A percentile compares a stretch with the other conserved stretches of the same genome.
These are phyloP conservation scores for Mycena epipterygia DNA, from an alignment of 768 basidiomycete species.

Conservation along the genomic window DNA sequence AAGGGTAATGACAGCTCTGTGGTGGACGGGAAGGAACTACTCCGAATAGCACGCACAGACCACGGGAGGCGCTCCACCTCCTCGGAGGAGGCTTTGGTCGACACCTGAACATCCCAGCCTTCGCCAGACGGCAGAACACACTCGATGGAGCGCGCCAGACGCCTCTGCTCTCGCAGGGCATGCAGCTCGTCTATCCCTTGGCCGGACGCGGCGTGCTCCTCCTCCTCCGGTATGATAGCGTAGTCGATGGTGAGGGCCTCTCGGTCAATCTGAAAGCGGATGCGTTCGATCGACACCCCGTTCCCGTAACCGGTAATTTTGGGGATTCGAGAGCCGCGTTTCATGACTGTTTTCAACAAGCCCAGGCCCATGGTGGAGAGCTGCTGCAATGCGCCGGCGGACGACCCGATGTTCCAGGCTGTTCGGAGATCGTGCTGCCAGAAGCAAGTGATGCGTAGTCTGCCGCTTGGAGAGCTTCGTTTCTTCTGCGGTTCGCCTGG, in stretches of 20 bases:
- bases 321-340: slow-evolving; percentile 82
- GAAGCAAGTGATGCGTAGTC: slow-evolving; percentile 88
- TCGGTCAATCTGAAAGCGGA: slow-evolving; percentile 85
- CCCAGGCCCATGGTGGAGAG: slow-evolving; percentile 89
- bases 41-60: slow-evolving; percentile 71
- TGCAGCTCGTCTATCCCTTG: slow-evolving; percentile 76
- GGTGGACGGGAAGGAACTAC: slow-evolving; percentile 51
- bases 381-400: slow-evolving; percentile 78
- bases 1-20: slow-evolving; percentile 50
- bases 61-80: slow-evolving; percentile 82
- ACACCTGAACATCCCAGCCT: slow-evolving; percentile 91
- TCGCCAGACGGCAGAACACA: slow-evolving; percentile 81
- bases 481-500: slow-evolving; percentile 47
- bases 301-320: slow-evolving; percentile 83
- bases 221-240: slow-evolving; percentile 83
- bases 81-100: slow-evolving; percentile 80
- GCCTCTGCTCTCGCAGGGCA: slow-evolving; percentile 72
- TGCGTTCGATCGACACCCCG: slow-evolving; percentile 83
- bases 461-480: slow-evolving; percentile 50
- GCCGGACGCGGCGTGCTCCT: slow-evolving; percentile 56
- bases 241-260: slow-evolving; percentile 89
- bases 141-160: slow-evolving; percentile 84
- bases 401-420: slow-evolving; percentile 83
- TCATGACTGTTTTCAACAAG: slow-evolving; percentile 83
- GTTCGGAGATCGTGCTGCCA: slow-evolving; percentile 96